Evolutionary conservation across 179 eudicot genomes (phyloP), one percentile per base, ranked within the genome.

Genomic region (Amaranthus tricolor): DNA sequence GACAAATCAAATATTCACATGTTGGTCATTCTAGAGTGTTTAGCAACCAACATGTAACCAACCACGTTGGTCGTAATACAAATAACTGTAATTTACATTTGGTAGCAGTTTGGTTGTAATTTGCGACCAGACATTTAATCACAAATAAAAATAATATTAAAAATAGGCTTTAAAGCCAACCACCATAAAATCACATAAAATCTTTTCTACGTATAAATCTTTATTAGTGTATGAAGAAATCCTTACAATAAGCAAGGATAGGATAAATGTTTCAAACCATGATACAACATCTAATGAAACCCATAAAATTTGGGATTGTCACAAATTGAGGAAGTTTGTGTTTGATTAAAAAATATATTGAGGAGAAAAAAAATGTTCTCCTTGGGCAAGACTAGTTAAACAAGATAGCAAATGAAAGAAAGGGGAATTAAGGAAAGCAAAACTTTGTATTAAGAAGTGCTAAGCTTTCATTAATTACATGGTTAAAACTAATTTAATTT

Each of bases 391-490:
- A 73, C 57, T 31, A 40, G 66, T 45, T 45, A 69, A 60, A 62
- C 52, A 73, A 61, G 5, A 62, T 15, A 5, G 9, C 16, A 71
- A 64, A 51, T 68, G 44, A 14, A 52, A 69, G 66, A 53, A 76
- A 73, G 62, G 52, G 62, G 61, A 81, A 73, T 72, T 68, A 73
- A 81, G 19, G 62, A 24, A 77, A 81, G 70, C 31, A 80, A 50
- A 71, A 45, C 9, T 12, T 66, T 68, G 62, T 60, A 51, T 78
- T 49, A 57, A 53, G 57, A 53, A 58, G 45, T 68, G 61, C 69
- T 53, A 24, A 77, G 77, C 77, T 76, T 72, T 76, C 71, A 71
- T 72, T 80, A 72, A 81, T 81, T 71, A 80, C 49, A 71, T 76
- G 59, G 57, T 9, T 14, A 66, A 77, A 13, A 63, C 55, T 62